These are phyloP conservation scores for Nymphaea colorata DNA, from an alignment of 164 flowering plant genomes.

Conservation along the genomic window DNA sequence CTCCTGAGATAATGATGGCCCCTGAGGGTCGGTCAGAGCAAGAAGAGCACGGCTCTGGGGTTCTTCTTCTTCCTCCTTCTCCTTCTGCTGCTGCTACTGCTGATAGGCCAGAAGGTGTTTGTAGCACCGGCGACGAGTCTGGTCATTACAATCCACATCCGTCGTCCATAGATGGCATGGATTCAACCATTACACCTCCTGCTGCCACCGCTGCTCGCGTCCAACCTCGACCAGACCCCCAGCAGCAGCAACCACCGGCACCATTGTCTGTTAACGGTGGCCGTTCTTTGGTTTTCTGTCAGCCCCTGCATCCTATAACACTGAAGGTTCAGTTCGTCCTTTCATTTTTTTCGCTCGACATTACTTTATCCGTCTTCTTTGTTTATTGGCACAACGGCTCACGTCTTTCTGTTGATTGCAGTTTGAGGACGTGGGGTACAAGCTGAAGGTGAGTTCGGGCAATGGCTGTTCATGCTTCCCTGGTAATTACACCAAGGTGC, in stretches of 20 bases:
- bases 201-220: background rate
- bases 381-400: too few species aligned
- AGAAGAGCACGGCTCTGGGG: background rate
- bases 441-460: slow-evolving; percentile 4
- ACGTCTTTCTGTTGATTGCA: slow-evolving; percentile 3
- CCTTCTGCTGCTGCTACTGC: background rate
- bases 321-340: background rate
- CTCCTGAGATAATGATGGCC: background rate
- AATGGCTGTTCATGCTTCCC: background rate
- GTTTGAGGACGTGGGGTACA: slow-evolving; percentile 54
- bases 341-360: too few species aligned
- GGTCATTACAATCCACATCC: background rate
- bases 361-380: too few species aligned
- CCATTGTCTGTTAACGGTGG: background rate
- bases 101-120: background rate
- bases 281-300: background rate
- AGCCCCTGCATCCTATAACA: background rate
- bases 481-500: background rate
- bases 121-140: background rate
- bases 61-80: too few species aligned
- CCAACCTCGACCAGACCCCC: background rate
- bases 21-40: background rate
- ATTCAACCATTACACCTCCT: background rate
- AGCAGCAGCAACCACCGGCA: background rate
- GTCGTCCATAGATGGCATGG: background rate